Evolutionary conservation across 345 rosid species (phyloP).

Genomic region (Hypericum perforatum): DNA sequence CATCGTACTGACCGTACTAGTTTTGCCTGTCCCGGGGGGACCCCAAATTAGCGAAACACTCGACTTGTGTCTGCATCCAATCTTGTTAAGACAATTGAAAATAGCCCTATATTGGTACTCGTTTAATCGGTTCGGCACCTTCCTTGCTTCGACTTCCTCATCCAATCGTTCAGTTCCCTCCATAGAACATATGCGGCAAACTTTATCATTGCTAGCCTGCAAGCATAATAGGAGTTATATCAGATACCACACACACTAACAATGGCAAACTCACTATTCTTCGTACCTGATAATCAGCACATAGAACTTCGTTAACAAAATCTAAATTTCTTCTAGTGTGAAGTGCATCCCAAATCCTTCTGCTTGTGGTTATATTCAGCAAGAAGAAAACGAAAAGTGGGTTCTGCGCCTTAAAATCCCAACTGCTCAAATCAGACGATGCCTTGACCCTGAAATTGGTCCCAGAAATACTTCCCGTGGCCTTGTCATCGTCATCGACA

Average conservation of each 20-base stretch:
- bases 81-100: constrained; percentile 6
- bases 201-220: neutral
- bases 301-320: neutral
- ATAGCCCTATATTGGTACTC: constrained; percentile 17
- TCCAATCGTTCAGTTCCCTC: neutral
- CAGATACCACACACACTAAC: too few relatives aligned
- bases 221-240: too few relatives aligned
- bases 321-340: neutral
- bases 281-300: constrained; percentile 14
- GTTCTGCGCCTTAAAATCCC: neutral
- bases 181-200: neutral
- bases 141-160: neutral
- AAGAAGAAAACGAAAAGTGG: neutral
- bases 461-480: neutral
- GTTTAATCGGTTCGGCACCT: constrained; percentile 4
- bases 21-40: constrained; percentile 24
- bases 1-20: constrained; percentile 14
- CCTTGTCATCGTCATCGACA: neutral
- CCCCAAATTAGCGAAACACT: constrained; percentile 18
- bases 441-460: neutral
- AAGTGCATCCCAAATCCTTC: neutral
- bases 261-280: neutral
- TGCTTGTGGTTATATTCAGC: neutral
- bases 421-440: neutral
- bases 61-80: constrained; percentile 4